Percentiles rank a stretch among this genome's conserved stretches.
These are phyloP conservation scores for Amauroascus verrucosus DNA, from an alignment of 2,329 filamentous ascomycete genomes.

Conservation along the genomic window DNA sequence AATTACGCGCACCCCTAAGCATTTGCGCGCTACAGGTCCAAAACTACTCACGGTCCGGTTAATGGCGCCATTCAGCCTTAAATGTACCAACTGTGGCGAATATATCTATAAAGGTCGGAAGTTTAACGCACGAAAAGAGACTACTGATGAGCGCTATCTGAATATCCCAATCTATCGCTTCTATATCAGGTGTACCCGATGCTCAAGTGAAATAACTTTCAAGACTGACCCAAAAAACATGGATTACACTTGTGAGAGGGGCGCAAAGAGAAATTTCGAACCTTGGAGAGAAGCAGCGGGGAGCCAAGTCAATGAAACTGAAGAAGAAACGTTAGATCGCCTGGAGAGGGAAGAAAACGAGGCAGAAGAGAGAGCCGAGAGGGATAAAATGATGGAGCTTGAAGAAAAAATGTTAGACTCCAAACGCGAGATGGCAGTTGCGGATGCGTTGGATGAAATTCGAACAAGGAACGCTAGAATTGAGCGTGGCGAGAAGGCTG, in stretches of 20 bases:
- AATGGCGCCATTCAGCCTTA: conserved; percentile 81
- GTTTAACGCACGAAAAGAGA: conserved; percentile 93
- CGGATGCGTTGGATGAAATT: conserved; percentile 92
- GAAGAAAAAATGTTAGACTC: conserved; percentile 90
- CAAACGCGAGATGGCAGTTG: conserved; percentile 90
- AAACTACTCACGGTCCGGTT: conserved; percentile 78
- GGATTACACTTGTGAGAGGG: conserved; percentile 72
- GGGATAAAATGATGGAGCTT: conserved; percentile 87
- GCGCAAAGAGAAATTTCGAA: conserved; percentile 88
- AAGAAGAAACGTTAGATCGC: conserved; percentile 76
- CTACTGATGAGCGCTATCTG: conserved; percentile 80
- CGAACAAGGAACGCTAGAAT: conserved; percentile 80
- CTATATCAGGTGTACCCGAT: conserved; percentile 82
- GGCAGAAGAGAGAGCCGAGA: conserved; percentile 56
- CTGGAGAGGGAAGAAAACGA: conserved; percentile 65
- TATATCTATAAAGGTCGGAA: conserved; percentile 90
- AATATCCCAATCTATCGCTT: conserved; percentile 80
- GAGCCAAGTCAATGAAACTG: conserved; percentile 57
- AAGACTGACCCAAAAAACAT: conserved; percentile 86
- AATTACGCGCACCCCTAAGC: conserved; percentile 55
- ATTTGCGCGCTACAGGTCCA: conserved; percentile 54
- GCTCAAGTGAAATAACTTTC: conserved; percentile 79
- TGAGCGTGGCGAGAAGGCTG: conserved; percentile 62
- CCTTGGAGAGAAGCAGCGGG: conserved; percentile 65
- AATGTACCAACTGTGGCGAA: conserved; percentile 58